A percentile compares a stretch with the other conserved stretches of the same genome.
Evolutionary conservation across 2,329 filamentous ascomycete species (phyloP).

Genomic region (Bipolaris sorokiniana): DNA sequence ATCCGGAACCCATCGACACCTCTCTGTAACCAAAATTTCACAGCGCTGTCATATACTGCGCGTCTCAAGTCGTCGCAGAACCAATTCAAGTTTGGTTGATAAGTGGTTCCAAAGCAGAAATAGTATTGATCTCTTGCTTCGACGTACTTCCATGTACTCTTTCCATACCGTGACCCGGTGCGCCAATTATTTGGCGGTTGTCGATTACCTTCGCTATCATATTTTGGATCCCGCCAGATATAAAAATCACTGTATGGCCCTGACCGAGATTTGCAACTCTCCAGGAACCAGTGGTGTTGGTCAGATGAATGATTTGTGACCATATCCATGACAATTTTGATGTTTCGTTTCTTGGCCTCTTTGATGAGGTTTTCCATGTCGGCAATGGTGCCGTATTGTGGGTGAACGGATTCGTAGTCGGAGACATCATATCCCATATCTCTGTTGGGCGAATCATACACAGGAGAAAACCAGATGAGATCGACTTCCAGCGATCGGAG

Average conservation of each 20-base stretch:
- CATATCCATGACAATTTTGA: conserved; percentile 75
- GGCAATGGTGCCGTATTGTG: conserved; percentile 68
- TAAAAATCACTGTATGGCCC: conserved; percentile 75
- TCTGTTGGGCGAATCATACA: conserved; percentile 67
- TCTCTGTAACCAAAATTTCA: background rate
- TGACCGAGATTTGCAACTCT: conserved; percentile 66
- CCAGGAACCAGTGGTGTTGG: conserved; percentile 73
- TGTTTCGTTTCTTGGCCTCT: conserved; percentile 65
- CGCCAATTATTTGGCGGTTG: conserved; percentile 65
- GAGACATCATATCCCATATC: conserved; percentile 76
- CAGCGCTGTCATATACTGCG: background rate
- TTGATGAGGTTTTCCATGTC: conserved; percentile 69
- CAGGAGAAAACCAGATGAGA: conserved; percentile 71
- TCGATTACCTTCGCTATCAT: conserved; percentile 60
- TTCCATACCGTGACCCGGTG: conserved; percentile 51
- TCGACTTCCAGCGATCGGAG: conserved; percentile 62
- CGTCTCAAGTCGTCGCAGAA: conserved; percentile 17
- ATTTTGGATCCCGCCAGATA: conserved; percentile 66
- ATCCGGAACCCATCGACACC: conserved; percentile 1
- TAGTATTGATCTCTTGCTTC: conserved; percentile 47
- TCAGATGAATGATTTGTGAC: conserved; percentile 80
- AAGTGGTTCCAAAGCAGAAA: conserved; percentile 54
- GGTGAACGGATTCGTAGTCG: conserved; percentile 70
- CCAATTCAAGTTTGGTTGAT: conserved; percentile 59
- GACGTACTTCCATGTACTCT: conserved; percentile 48